Base-by-base conservation (phyloP, 345 rosid species). In the Brassica rapa region DNA sequence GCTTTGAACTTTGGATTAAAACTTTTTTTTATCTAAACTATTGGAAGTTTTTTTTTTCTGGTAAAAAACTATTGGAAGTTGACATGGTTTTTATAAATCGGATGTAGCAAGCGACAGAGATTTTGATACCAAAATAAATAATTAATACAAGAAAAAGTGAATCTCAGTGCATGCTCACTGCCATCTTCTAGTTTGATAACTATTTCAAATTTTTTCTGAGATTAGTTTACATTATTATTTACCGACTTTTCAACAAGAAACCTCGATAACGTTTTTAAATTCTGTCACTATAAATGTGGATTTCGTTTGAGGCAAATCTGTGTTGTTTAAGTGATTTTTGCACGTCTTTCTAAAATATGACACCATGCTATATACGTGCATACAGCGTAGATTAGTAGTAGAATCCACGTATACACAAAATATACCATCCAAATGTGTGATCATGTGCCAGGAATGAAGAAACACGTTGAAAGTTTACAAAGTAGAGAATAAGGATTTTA, bases 201-300 rank as follows among this genome's bases (percentile, higher is more conserved):
- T 27, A 46, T 23, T 66, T 11, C 0, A 66, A 6, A n/a, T 3
- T 33, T 33, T 33, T 57, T 57, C 66, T 14, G 24, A 39, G 27
- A 72, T 24, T 55, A 55, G 39, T 66, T 55, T n/a, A 19, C 32
- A 27, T 75, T 75, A 27, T 53, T 7, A 55, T n/a, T n/a, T 19
- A 37, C 30, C 68, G 11, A 15, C 3, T 46, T 37, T 66, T 23
- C 0, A 56, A 37, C n/a, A 16, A 25, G 12, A 56, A 33, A 56
- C 32, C 10, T 27, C 49, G 68, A 76, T 60, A 57, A 56, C 39
- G 66, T 66, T 56, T 56, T 75, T 1, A 24, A 75, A 66, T 24
- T 63, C n/a, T 60, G 29, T 77, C 80, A 62, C 55, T 19, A 57
- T 11, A 67, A 67, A 75, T 75, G 69, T 77, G 80, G 70, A 77